Conservation (phyloP, 805 yeast species). For the Saccharomycodes ludwigii region DNA sequence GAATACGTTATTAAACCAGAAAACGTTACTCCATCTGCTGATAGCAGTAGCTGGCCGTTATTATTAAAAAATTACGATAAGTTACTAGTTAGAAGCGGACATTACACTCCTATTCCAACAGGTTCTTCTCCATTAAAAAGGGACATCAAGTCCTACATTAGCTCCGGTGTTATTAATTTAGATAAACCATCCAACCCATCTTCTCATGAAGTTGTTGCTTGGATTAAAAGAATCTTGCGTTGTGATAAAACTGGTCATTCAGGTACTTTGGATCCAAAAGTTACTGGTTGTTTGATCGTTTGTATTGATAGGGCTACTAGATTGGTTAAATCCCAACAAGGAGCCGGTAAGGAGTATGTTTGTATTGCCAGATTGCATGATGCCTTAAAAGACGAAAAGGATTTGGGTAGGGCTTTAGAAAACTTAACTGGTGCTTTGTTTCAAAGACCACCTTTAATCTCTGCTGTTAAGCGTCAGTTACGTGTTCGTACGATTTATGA, state of each 20-base stretch:
- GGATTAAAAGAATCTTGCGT: conserved; percentile 93
- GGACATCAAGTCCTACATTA: conserved; percentile 78
- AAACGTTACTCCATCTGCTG: conserved; percentile 59
- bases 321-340: conserved; percentile 96
- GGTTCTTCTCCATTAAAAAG: conserved; percentile 93
- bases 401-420: conserved; percentile 76
- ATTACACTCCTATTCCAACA: conserved; percentile 93
- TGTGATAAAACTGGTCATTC: conserved; percentile 98
- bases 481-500: conserved; percentile 97
- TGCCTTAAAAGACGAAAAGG: conserved; percentile 81
- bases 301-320: conserved; percentile 98
- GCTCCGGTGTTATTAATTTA: conserved; percentile 92
- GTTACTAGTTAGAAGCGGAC: conserved; percentile 88
- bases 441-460: conserved; percentile 98
- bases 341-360: conserved; percentile 99
- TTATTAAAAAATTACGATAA: conserved; percentile 89
- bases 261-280: conserved; percentile 97
- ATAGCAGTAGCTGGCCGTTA: conserved; percentile 93
- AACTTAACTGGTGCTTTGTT: conserved; percentile 96
- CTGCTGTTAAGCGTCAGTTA: conserved; percentile 97
- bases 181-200: conserved; percentile 98
- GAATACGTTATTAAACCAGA: conserved; percentile 85
- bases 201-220: conserved; percentile 98
- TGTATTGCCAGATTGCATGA: conserved; percentile 95
- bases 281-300: conserved; percentile 96